Conservation (phyloP, 176 grass and related monocot genomes). For the Ensete ventricosum region DNA sequence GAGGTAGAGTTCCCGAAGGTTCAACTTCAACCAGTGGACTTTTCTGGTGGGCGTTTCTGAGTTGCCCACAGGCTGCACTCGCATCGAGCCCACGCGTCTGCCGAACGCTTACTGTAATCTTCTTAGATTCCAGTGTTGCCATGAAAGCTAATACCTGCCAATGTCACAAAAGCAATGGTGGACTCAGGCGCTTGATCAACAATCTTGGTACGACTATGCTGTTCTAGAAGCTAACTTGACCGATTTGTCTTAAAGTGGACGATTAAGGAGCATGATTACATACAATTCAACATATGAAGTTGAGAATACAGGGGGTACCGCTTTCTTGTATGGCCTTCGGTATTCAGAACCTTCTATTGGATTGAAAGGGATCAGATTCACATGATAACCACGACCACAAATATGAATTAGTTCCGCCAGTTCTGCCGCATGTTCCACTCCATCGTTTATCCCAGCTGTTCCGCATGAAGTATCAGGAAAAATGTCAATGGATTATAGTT, state of each 20-base stretch:
- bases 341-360: slow-evolving; percentile 87
- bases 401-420: slow-evolving; percentile 49
- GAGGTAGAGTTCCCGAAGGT: slow-evolving; percentile 15
- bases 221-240: not conserved
- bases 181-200: no score
- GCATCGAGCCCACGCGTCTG: slow-evolving; percentile 89
- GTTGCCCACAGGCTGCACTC: slow-evolving; percentile 87
- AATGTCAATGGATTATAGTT: slow-evolving; percentile 2
- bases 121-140: slow-evolving; percentile 52
- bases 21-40: slow-evolving; percentile 50
- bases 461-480: not conserved
- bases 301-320: slow-evolving; percentile 28
- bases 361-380: slow-evolving; percentile 94
- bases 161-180: not conserved
- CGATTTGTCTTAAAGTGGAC: not conserved
- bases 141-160: slow-evolving; percentile 63
- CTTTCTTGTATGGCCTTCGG: slow-evolving; percentile 90
- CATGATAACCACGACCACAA: slow-evolving; percentile 74
- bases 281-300: not conserved
- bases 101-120: slow-evolving; percentile 68
- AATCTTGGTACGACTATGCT: not conserved
- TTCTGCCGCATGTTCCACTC: slow-evolving; percentile 56
- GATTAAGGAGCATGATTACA: not conserved
- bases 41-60: slow-evolving; percentile 87
- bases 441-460: slow-evolving; percentile 81